Base-by-base conservation (phyloP, 169 alveolate genomes). In the Perkinsus marinus region DNA sequence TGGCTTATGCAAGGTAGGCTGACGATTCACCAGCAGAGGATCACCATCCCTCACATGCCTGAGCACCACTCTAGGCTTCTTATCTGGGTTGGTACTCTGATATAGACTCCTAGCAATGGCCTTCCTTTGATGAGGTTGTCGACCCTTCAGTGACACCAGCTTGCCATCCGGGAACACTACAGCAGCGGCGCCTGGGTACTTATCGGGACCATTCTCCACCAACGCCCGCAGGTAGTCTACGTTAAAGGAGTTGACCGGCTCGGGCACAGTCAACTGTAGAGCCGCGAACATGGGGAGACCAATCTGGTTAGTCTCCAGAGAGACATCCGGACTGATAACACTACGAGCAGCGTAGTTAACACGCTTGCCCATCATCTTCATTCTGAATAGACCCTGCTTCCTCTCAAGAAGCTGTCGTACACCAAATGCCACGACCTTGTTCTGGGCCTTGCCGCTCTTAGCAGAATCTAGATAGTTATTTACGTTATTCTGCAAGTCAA, bases 331-430 rank as follows among this genome's bases (percentile, higher is more conserved):
- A 19, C 99, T 98, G 46, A 99, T 98, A 43, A 99, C 99, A 16
- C 99, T 97, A 43, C 99, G 97, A 22, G 99, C 99, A 0, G 99
- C 98, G 94, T 97, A 97, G 94, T 99, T 99, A 19, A 99, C 99
- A 92, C 99, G 96, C 94, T 98, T 98, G 0, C 99, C 99, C 99
- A 98, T 97, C 99, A 99, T 98, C 93, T 98, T 98, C 97, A 97
- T 98, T 94, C 99, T 96, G 92, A 99, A 95, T 26, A 98, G 94
- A 0, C 99, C 99, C 93, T 97, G 98, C 93, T 98, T 98, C 93
- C 97, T 95, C 94, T 98, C 99, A 90, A 98, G 93, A 79, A 98
- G 95, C 94, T 98, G 98, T 47, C 98, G 96, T 26, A 98, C 94
- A 47, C 99, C 99, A 30, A 57, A 57, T 2, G 79, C 79, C 79